Conservation (phyloP, 2,329 filamentous ascomycete species). For the Fusarium subtropicale region DNA sequence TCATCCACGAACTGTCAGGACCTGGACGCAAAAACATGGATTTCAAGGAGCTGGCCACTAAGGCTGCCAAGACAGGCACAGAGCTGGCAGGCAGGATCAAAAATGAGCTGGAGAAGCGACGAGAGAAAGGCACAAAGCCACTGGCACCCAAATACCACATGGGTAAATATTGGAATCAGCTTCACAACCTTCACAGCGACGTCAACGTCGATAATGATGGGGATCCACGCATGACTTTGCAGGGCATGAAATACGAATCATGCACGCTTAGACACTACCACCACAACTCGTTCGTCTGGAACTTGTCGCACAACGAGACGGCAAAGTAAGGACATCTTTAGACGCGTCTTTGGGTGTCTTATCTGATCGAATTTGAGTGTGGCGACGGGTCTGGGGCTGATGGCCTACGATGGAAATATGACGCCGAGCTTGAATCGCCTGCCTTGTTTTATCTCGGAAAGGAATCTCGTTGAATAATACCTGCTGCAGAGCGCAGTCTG, state of each 20-base stretch:
- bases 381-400: accelerated
- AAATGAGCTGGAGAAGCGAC: neutral
- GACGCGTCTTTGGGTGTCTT: neutral
- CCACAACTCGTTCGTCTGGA: neutral
- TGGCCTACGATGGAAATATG: neutral
- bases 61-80: neutral
- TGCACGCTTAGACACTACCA: neutral
- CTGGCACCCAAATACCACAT: neutral
- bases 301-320: neutral
- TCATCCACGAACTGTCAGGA: neutral
- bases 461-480: neutral
- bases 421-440: neutral
- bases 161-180: neutral
- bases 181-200: neutral
- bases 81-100: neutral
- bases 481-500: neutral
- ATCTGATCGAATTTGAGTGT: neutral
- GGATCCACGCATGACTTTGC: accelerated
- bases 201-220: accelerated
- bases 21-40: neutral
- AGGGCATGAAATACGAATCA: neutral
- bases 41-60: neutral
- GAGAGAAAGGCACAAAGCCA: neutral
- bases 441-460: neutral
- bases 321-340: neutral